Base-by-base conservation (phyloP, 371 early-diverging fungal species). In the Mucor sp. region DNA sequence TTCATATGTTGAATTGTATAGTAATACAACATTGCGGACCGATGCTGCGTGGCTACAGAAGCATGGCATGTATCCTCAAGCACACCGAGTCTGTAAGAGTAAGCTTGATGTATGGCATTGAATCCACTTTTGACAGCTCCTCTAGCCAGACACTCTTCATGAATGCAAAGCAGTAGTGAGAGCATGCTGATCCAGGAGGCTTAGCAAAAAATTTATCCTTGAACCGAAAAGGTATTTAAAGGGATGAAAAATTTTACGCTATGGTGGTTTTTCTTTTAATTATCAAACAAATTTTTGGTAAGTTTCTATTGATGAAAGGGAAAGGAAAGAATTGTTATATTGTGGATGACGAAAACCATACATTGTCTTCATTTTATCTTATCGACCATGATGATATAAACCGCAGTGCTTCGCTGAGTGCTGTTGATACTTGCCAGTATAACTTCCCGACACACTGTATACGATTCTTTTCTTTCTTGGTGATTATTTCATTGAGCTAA, bases 341-440 rank as follows among this genome's bases (percentile, higher is more conserved):
- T 50, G 50, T 50, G 75, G 48, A 68, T 56, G 76, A 76, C 58
- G 76, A 76, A 73, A 73, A 70, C 48, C 14, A 57, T 67, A 64
- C 61, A 55, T 72, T 70, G 76, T 76, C 76, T 76, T 76, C 76
- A 76, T 68, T 68, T 72, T 70, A 73, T 61, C 76, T 70, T 76
- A 76, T 76, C 76, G 76, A 76, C 76, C 76, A 73, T 76, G 76
- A 68, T 70, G 76, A 76, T 63, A 73, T 63, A 76, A 76, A 53
- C 76, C 76, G 74, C 76, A 73, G 74, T 68, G 74, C 76, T 76
- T 76, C 76, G 76, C 76, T 76, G 76, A 76, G 76, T 68, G 74
- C 74, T 73, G 76, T 73, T 70, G 76, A 76, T 76, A 76, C 76
- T 76, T 76, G 76, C 76, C 76, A 76, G 76, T 76, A 76, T 76